Conservation (phyloP, 306 rosid genomes). For the Cucurbita pepo region DNA sequence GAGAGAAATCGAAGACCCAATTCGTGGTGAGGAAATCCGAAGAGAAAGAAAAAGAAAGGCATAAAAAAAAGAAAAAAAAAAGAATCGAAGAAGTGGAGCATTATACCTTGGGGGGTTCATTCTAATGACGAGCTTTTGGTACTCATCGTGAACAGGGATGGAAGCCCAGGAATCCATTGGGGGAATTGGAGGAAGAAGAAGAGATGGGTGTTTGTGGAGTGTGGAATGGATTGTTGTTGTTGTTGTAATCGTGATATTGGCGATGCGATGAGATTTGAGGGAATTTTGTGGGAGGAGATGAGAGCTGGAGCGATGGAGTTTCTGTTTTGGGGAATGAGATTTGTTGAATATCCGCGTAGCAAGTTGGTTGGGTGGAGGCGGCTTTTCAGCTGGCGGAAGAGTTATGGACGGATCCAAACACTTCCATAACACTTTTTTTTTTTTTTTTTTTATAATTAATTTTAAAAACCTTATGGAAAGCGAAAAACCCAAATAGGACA, state of each 20-base stretch:
- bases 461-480: too few relatives aligned
- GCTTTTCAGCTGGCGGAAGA: constrained; percentile 7
- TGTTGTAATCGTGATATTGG: neutral
- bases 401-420: constrained; percentile 1
- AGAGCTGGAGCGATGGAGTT: neutral
- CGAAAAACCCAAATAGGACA: too few relatives aligned
- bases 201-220: neutral
- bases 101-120: constrained; percentile 82
- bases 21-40: neutral
- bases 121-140: constrained; percentile 58
- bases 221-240: neutral
- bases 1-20: neutral
- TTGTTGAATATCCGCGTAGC: constrained; percentile 4
- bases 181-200: neutral
- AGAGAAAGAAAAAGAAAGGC: neutral
- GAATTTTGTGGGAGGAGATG: neutral
- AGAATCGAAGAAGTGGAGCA: neutral
- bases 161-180: constrained; percentile 17
- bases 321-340: neutral
- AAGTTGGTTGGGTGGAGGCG: constrained; percentile 9
- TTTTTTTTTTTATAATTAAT: too few relatives aligned
- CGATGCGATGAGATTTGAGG: neutral
- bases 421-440: too few relatives aligned
- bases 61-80: too few relatives aligned
- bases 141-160: constrained; percentile 47